Evolutionary conservation across 208 protist species (phyloP), one percentile per base, ranked within the genome.

Genomic region (Pavlovales sp.): DNA sequence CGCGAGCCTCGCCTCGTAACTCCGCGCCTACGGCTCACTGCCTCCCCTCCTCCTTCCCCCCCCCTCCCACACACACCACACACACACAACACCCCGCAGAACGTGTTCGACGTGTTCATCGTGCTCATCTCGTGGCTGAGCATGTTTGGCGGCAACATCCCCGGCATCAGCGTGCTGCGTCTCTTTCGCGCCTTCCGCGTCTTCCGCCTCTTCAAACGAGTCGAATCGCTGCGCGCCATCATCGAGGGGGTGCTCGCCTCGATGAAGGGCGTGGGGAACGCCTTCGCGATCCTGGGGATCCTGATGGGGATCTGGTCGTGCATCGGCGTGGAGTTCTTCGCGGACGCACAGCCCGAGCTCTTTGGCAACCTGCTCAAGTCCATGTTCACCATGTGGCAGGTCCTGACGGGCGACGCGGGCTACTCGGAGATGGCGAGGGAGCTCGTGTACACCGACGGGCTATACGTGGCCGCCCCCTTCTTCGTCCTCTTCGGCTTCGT

Each of bases 151-250:
- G 36, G 22, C 22, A 2, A 75, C 7, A 5, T 85, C 47, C 79
- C 79, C 20, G 46, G 46, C 47, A 30, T 85, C 34, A 1, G 14
- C 5, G 7, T 76, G 36, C 36, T 85, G 11, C 42, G 47, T 11
- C 32, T 75, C 28, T 34, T 85, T 4, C 7, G 81, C 20, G 81
- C 81, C 11, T 85, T 85, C 34, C 81, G 81, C 57, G 46, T 85
- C 47, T 85, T 85, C 81, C 81, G 81, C 46, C 57, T 85, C 47
- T 85, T 85, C 81, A 75, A 76, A 44, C 81, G 81, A 1, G 66
- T 85, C 37, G 22, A 76, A 36, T 76, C 46, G 46, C 81, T 85
- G 28, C 66, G 66, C 46, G 40, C 4, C 47, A 85, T 85, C 47
- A 85, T 85, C 37, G 47, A 71, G 34, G 7, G 30, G 7, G 41